These are phyloP conservation scores for Citrus australasica DNA, from an alignment of 345 rosid species.

Conservation along the genomic window DNA sequence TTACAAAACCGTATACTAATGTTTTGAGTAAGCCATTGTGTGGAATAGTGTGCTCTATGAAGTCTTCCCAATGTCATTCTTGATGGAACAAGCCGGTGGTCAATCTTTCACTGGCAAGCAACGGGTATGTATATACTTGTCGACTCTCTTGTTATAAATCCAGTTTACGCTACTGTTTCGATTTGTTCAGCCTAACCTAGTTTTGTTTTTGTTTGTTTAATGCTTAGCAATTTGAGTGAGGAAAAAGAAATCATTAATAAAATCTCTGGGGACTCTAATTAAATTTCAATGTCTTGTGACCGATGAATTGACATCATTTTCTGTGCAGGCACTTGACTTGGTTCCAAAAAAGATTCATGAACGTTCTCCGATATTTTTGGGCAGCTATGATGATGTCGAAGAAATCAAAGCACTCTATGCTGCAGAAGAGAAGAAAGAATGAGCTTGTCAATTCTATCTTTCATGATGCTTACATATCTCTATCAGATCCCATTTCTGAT, in stretches of 20 bases:
- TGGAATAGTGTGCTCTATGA: slow-evolving; percentile 75
- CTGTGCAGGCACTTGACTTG: slow-evolving; percentile 80
- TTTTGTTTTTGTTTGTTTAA: background rate
- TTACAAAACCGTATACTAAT: background rate
- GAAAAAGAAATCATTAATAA: background rate
- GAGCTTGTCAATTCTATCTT: slow-evolving; percentile 9
- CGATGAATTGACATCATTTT: background rate
- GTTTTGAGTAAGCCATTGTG: background rate
- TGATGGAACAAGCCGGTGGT: slow-evolving; percentile 98
- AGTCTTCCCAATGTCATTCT: slow-evolving; percentile 96
- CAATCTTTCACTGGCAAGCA: slow-evolving; percentile 86
- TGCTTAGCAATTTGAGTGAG: background rate
- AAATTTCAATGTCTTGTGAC: background rate
- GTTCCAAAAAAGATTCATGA: slow-evolving; percentile 77
- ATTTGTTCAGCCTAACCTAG: background rate
- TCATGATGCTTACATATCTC: background rate
- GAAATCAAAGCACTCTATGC: slow-evolving; percentile 86
- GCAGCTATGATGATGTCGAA: slow-evolving; percentile 92
- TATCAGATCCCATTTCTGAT: slow-evolving; percentile 1
- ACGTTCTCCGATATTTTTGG: slow-evolving; percentile 87
- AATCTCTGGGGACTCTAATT: background rate
- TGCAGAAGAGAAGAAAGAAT: slow-evolving; percentile 41
- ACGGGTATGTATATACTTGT: slow-evolving; percentile 45
- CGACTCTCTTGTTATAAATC: background rate
- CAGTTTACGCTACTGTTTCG: background rate